These are phyloP conservation scores for Discostella stelligeroides DNA, from an alignment of 108 stramenopile species.

Conservation along the genomic window DNA sequence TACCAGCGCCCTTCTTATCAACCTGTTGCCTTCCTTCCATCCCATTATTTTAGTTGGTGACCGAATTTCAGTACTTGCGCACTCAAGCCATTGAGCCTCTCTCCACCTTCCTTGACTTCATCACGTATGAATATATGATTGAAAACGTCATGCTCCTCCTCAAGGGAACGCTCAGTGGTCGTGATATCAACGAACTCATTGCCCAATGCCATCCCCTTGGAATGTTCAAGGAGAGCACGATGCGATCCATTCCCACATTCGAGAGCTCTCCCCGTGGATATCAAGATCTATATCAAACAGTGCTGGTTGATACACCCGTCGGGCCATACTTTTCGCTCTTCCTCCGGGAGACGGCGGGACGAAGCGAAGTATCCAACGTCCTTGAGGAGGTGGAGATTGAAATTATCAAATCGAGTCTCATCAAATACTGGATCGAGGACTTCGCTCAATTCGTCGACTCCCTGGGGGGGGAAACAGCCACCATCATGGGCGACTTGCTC, in stretches of 20 bases:
- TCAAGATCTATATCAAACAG: slow-evolving; percentile 97
- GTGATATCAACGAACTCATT: slow-evolving; percentile 96
- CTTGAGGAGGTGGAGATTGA: slow-evolving; percentile 98
- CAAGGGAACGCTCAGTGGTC: slow-evolving; percentile 94
- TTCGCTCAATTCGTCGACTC: slow-evolving; percentile 83
- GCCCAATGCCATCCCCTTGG: slow-evolving; percentile 99
- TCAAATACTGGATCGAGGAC: slow-evolving; percentile 98
- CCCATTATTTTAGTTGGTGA: slow-evolving; percentile 75
- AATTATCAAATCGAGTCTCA: slow-evolving; percentile 97
- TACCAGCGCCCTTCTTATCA: not conserved
- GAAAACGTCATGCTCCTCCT: slow-evolving; percentile 99
- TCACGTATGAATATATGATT: slow-evolving; percentile 99
- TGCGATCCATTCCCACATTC: slow-evolving; percentile 97
- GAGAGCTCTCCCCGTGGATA: slow-evolving; percentile 93
- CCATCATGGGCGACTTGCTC: slow-evolving; percentile 95
- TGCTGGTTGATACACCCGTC: slow-evolving; percentile 98
- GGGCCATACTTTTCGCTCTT: slow-evolving; percentile 95
- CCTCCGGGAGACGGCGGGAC: slow-evolving; percentile 74
- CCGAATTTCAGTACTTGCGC: slow-evolving; percentile 96
- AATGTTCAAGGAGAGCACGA: slow-evolving; percentile 96
- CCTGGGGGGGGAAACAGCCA: slow-evolving; percentile 94
- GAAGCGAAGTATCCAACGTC: slow-evolving; percentile 84
- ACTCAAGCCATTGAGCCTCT: slow-evolving; percentile 97
- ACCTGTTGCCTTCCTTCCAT: not conserved
- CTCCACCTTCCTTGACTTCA: slow-evolving; percentile 97